A percentile compares a stretch with the other conserved stretches of the same genome.
These are phyloP conservation scores for Trametes hirsuta DNA, from an alignment of 1,284 basidiomycete genomes.

Conservation along the genomic window DNA sequence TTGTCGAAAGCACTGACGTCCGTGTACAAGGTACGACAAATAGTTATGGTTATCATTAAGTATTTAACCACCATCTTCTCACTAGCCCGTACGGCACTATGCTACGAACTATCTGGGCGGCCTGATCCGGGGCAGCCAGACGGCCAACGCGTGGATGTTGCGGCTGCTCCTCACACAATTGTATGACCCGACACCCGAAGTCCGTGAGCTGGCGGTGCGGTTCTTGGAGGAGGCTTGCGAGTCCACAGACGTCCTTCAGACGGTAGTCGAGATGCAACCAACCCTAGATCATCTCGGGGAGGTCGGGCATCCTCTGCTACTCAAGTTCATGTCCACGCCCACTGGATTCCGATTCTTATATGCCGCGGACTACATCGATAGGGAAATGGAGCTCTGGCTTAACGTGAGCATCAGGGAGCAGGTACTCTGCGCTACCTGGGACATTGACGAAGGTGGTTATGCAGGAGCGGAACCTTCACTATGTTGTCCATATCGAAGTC, in stretches of 20 bases:
- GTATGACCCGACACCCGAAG: constrained; percentile 90
- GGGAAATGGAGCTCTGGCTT: constrained; percentile 97
- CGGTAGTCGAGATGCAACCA: constrained; percentile 94
- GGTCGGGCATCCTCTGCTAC: constrained; percentile 84
- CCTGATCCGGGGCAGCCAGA: constrained; percentile 66
- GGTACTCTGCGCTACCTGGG: not conserved
- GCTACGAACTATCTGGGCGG: constrained; percentile 90
- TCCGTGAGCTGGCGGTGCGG: constrained; percentile 88
- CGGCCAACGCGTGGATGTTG: constrained; percentile 82
- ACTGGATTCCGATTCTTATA: constrained; percentile 92
- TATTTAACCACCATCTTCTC: not conserved
- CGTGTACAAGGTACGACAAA: constrained; percentile 69
- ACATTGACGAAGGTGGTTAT: not conserved
- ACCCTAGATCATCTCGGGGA: constrained; percentile 95
- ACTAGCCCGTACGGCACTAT: constrained; percentile 83
- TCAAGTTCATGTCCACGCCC: constrained; percentile 96
- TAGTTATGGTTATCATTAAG: not conserved
- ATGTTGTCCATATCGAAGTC: constrained; percentile 87
- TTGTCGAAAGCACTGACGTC: constrained; percentile 94
- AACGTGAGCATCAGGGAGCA: constrained; percentile 57
- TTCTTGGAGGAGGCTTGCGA: constrained; percentile 91
- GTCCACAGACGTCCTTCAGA: constrained; percentile 80
- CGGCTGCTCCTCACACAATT: constrained; percentile 92
- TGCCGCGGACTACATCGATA: constrained; percentile 90
- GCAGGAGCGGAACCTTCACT: constrained; percentile 85